phyloP scores from a whole-genome alignment of 2,329 filamentous ascomycete genomes.

The Cladosporium sp. region DNA sequence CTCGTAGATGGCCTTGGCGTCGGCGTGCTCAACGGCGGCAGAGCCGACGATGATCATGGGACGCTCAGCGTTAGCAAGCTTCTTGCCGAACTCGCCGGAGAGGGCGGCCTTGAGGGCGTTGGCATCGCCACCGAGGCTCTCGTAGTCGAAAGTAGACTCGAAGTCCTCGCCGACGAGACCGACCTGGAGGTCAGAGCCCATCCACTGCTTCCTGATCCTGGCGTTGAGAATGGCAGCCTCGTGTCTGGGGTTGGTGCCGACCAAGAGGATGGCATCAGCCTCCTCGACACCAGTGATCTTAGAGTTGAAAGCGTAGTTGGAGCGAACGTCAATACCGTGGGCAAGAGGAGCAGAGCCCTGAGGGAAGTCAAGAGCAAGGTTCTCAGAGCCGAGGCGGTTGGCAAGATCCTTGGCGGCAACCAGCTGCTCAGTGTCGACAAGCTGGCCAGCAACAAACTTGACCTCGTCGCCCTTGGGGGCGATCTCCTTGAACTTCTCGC shows the following conservation, averaged over 20 bases:
- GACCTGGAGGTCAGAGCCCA: conserved; percentile 90
- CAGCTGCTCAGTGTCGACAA: conserved; percentile 87
- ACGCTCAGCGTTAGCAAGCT: conserved; percentile 77
- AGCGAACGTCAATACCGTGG: conserved; percentile 88
- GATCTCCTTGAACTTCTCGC: conserved; percentile 71
- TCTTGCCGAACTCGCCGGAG: conserved; percentile 85
- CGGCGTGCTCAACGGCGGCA: conserved; percentile 82
- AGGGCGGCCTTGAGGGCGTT: conserved; percentile 80
- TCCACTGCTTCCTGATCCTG: conserved; percentile 95
- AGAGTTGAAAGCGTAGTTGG: conserved; percentile 97
- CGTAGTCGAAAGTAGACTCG: conserved; percentile 91
- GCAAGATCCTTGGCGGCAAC: conserved; percentile 96
- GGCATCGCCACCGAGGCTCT: conserved; percentile 79
- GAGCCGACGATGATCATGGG: conserved; percentile 98
- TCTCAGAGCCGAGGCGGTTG: conserved; percentile 95
- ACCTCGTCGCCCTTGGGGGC: conserved; percentile 89
- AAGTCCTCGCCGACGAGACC: conserved; percentile 87
- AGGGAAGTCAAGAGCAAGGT: conserved; percentile 87
- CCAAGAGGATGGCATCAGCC: conserved; percentile 83
- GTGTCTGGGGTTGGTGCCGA: conserved; percentile 92
- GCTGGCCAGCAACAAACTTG: conserved; percentile 87
- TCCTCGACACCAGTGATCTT: conserved; percentile 91
- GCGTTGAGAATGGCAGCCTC: conserved; percentile 95
- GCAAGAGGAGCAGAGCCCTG: conserved; percentile 78
- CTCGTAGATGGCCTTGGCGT: conserved; percentile 92